phyloP scores from a whole-genome alignment of 2,329 filamentous ascomycete species.

The Colletotrichum musae region DNA sequence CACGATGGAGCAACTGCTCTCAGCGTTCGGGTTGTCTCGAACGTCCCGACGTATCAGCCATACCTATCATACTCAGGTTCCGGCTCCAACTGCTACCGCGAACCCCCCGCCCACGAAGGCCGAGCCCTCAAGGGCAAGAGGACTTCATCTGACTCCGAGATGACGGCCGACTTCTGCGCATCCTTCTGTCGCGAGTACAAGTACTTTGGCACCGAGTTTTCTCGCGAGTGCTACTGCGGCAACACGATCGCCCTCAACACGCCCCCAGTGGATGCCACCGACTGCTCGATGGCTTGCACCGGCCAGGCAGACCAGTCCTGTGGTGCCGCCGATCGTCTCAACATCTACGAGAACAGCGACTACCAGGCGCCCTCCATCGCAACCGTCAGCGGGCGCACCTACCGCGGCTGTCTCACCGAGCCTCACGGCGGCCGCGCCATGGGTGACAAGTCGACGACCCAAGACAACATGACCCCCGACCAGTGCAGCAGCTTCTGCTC shows the following conservation, averaged over 20 bases:
- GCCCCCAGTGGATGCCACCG: conserved; percentile 42
- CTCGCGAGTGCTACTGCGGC: conserved; percentile 53
- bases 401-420: conserved; percentile 19
- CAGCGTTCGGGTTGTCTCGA: neutral
- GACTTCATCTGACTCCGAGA: conserved; percentile 44
- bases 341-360: conserved; percentile 29
- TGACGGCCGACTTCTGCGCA: conserved; percentile 52
- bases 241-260: conserved; percentile 48
- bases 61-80: neutral
- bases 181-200: conserved; percentile 52
- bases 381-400: conserved; percentile 20
- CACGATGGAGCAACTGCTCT: neutral
- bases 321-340: conserved; percentile 1
- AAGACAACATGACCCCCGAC: conserved; percentile 52
- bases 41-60: neutral
- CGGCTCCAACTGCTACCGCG: conserved; percentile 4
- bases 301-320: conserved; percentile 1
- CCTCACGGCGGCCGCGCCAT: conserved; percentile 46
- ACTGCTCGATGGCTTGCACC: conserved; percentile 28
- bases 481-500: conserved; percentile 56
- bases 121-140: conserved; percentile 49
- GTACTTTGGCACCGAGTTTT: conserved; percentile 56
- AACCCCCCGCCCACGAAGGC: conserved; percentile 6
- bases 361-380: conserved; percentile 40
- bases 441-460: conserved; percentile 47